Evolutionary conservation across 2,329 filamentous ascomycete genomes (phyloP), one percentile per base, ranked within the genome.

Genomic region (Trichophyton simii): DNA sequence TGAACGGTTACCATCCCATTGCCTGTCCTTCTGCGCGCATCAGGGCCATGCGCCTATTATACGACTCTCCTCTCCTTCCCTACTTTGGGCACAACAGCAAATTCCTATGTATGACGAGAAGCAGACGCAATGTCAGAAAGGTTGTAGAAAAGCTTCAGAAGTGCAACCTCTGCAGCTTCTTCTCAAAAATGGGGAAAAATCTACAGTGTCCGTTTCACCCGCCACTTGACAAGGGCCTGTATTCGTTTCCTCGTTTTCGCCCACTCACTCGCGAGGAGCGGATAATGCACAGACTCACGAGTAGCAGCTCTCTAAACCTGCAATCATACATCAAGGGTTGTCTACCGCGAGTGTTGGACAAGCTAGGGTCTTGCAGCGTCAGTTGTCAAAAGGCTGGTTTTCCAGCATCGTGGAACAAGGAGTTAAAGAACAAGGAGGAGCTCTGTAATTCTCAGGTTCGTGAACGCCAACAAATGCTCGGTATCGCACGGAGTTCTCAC

Each of bases 141-240:
- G 11, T 2, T n/a, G 4, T 55, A 31, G 15, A 11, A 18, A 58
- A 36, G 5, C n/a, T 11, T 55, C 50, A n/a, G n/a, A 36, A 31
- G 8, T 63, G 62, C 25, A 4, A 3, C n/a, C 22, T 55, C 25
- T 63, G 62, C 34, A 9, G 3, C 3, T 31, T 13, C 11, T 38
- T 18, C 28, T 63, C 44, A 28, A 25, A 36, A 41, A 31, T 31
- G 18, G 57, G 55, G 28, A 48, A 28, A 8, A 22, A 22, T 2
- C 5, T 63, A 31, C 57, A 61, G 7, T 63, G 62, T 22, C 62
- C 62, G 4, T 61, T 63, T 44, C 62, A 63, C 50, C 34, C 36
- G 13, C 48, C 61, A 36, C 20, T 34, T 9, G 28, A 55, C 15
- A 55, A 20, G 34, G 22, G 20, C 4, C 13, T 9, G 7, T 28